Conservation (phyloP, 192 early-diverging fungal species). For the Coemansia sp. region DNA sequence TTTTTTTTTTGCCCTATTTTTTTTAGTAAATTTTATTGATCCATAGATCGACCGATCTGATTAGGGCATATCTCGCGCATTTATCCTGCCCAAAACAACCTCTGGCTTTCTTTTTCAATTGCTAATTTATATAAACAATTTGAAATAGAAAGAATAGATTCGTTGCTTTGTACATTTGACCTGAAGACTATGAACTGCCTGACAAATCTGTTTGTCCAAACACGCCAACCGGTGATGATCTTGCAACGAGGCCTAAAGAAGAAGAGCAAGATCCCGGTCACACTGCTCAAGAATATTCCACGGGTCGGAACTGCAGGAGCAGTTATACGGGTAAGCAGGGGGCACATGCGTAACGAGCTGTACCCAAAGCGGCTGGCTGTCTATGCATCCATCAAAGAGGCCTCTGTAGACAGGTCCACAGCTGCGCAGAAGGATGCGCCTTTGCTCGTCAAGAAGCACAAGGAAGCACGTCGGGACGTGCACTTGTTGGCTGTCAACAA, state of each 20-base stretch:
- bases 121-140: too few species aligned
- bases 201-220: constrained; percentile 18
- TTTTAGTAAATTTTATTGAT: too few species aligned
- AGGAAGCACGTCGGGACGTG: constrained; percentile 15
- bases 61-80: too few species aligned
- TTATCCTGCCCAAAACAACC: too few species aligned
- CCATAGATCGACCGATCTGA: too few species aligned
- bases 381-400: constrained; percentile 35
- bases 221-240: constrained; percentile 17
- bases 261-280: constrained; percentile 37
- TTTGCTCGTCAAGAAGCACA: background rate
- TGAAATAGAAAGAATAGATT: too few species aligned
- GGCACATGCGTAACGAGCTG: constrained; percentile 51
- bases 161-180: too few species aligned
- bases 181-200: constrained; percentile 26
- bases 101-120: too few species aligned
- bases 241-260: constrained; percentile 41
- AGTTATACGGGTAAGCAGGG: constrained; percentile 36
- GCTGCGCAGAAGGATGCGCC: constrained; percentile 9
- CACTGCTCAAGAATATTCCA: constrained; percentile 39
- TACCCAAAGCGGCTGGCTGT: constrained; percentile 52
- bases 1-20: too few species aligned
- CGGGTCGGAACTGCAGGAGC: constrained; percentile 37
- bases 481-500: constrained; percentile 43
- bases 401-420: constrained; percentile 39